A percentile compares a stretch with the other conserved stretches of the same genome.
phyloP scores from a whole-genome alignment of 495 filamentous ascomycete species.

The Tuber microsphaerosporum region DNA sequence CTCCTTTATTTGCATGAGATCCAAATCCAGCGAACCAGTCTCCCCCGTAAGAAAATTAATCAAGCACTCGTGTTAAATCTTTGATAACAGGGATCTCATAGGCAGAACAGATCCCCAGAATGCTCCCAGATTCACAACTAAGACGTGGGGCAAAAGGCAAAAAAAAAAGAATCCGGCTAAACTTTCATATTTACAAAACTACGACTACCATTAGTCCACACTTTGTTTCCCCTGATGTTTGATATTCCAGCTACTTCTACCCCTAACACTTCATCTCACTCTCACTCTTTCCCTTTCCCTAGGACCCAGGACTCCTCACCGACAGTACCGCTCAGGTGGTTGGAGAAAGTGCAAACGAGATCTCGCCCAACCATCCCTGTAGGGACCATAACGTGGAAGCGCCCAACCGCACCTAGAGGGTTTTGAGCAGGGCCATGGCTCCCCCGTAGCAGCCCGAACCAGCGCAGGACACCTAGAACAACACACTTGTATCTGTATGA shows the following conservation, averaged over 20 bases:
- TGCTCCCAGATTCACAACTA: not conserved
- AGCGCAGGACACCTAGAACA: not conserved
- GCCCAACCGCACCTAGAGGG: not conserved
- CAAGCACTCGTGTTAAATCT: not conserved
- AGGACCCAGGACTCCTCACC: not conserved
- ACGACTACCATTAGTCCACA: not conserved
- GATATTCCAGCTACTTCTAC: not conserved
- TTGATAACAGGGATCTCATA: not conserved
- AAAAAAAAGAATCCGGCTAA: not conserved
- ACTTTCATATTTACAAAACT: not conserved
- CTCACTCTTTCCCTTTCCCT: not conserved
- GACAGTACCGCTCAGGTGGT: not conserved
- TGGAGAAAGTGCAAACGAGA: not conserved
- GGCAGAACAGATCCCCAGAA: not conserved
- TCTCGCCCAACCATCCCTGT: not conserved
- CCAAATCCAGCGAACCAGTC: not conserved
- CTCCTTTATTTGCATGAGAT: not conserved
- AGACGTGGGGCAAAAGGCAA: not conserved
- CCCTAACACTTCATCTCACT: not conserved
- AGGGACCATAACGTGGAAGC: not conserved
- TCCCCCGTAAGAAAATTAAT: not conserved
- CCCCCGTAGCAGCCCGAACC: not conserved
- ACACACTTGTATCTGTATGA: not conserved
- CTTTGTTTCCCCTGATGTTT: not conserved
- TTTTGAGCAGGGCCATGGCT: not conserved